Evolutionary conservation across 2,329 filamentous ascomycete genomes (phyloP), one percentile per base, ranked within the genome.

Genomic region (Neopestalotiopsis sp.): DNA sequence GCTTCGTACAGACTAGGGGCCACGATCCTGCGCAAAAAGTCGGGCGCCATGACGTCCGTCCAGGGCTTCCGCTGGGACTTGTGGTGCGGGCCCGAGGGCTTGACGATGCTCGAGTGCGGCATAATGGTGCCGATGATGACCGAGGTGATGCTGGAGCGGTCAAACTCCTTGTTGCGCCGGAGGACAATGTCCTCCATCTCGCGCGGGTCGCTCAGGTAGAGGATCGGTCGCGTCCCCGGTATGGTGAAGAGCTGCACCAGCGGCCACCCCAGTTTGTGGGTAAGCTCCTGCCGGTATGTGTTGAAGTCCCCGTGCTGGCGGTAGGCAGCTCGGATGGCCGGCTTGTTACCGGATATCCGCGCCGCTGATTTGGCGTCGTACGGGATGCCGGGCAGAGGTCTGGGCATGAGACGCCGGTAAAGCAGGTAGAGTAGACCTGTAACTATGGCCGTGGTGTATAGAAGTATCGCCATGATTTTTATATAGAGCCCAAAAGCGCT

Each of bases 11-110:
- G 49, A 5, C 70, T 59, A 24, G 61, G 67, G 0, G 68, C 65
- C 14, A 72, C 68, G 2, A 71, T 71, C 2, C 68, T 49, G 2
- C 68, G 56, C 4, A 74, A 67, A 58, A 73, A 74, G 40, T 71
- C 72, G 2, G 72, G 69, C 12, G 69, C 49, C 71, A 74, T 73
- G 14, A 69, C 61, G 24, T 72, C 71, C 13, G 68, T 42, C 72
- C 71, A 72, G 1, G 53, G 61, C 59, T 69, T 71, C 17, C 66
- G 61, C 66, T 73, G 71, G 2, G 66, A 59, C n/a, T 65, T 71
- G 57, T 64, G 71, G 20, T 68, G 65, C 2, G 69, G 58, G 1
- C 65, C 66, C 3, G 66, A 70, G 10, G 20, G 17, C 57, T 71
- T 67, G 10, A 67, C 67, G 42, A 73, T 71, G 10, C 66, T 71